Conservation (phyloP, 1,284 basidiomycete genomes). For the Ganoderma sinense region DNA sequence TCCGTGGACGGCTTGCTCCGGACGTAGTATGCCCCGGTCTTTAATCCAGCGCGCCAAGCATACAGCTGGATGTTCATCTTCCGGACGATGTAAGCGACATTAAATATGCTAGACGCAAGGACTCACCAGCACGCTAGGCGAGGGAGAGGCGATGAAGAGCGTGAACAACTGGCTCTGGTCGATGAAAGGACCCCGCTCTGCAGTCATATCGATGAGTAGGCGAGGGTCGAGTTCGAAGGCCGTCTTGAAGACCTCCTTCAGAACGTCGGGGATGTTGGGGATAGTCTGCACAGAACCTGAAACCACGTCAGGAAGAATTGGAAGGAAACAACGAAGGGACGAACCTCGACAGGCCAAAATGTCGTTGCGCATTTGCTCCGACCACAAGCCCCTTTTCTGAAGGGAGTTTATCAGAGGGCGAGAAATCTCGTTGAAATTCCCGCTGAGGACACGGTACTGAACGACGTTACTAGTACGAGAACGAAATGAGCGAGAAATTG, state of each 20-base stretch:
- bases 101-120: too few relatives aligned
- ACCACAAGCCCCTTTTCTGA: neutral
- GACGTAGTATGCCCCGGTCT: too few relatives aligned
- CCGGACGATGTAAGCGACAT: too few relatives aligned
- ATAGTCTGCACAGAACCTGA: neutral
- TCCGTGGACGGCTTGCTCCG: too few relatives aligned
- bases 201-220: neutral
- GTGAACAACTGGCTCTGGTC: neutral
- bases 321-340: too few relatives aligned
- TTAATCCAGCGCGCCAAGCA: too few relatives aligned
- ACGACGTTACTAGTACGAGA: neutral
- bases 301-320: too few relatives aligned
- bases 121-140: neutral
- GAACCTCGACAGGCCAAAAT: neutral
- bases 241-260: neutral
- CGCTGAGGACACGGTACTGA: neutral
- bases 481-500: too few relatives aligned
- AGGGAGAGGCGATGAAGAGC: neutral
- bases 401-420: neutral
- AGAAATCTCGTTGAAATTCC: neutral
- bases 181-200: neutral
- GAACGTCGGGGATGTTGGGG: neutral
- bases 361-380: neutral
- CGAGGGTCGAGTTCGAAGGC: neutral
- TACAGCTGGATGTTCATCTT: too few relatives aligned